A percentile compares a stretch with the other conserved stretches of the same genome.
Conservation (phyloP, 768 basidiomycete species). For the Cystobasidium tubakii region DNA sequence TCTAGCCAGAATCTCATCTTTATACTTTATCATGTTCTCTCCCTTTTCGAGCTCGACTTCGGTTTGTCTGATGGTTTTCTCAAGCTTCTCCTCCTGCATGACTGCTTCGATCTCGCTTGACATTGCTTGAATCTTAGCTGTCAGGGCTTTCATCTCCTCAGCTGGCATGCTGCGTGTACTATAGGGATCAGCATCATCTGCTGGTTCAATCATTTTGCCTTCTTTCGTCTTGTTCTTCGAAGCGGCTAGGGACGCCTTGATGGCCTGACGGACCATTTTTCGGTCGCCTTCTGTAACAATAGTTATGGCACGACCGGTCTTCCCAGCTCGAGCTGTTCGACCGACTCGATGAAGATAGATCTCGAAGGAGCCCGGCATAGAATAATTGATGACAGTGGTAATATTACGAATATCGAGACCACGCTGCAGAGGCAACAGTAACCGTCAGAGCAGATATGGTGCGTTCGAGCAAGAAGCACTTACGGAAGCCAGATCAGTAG, state of each 20-base stretch:
- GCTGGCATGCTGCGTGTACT: constrained; percentile 65
- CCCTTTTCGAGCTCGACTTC: constrained; percentile 96
- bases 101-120: constrained; percentile 73
- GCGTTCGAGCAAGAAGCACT: constrained; percentile 28
- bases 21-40: constrained; percentile 88
- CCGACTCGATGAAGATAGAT: constrained; percentile 97
- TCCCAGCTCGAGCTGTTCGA: constrained; percentile 57
- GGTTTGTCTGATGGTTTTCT: constrained; percentile 81
- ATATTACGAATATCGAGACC: constrained; percentile 96
- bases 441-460: constrained; percentile 2
- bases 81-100: constrained; percentile 85
- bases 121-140: constrained; percentile 62
- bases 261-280: constrained; percentile 89
- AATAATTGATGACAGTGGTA: constrained; percentile 96
- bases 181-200: constrained; percentile 1
- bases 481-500: constrained; percentile 82
- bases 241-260: constrained; percentile 59
- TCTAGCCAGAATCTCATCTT: constrained; percentile 81
- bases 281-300: constrained; percentile 93
- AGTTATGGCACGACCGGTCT: constrained; percentile 85
- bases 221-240: constrained; percentile 68
- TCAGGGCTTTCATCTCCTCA: constrained; percentile 68
- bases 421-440: constrained; percentile 49
- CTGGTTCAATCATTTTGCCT: not conserved
- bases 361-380: constrained; percentile 94